A percentile compares a stretch with the other conserved stretches of the same genome.
phyloP scores from a whole-genome alignment of 352 stramenopile genomes.

The Pythium utonaiense region DNA sequence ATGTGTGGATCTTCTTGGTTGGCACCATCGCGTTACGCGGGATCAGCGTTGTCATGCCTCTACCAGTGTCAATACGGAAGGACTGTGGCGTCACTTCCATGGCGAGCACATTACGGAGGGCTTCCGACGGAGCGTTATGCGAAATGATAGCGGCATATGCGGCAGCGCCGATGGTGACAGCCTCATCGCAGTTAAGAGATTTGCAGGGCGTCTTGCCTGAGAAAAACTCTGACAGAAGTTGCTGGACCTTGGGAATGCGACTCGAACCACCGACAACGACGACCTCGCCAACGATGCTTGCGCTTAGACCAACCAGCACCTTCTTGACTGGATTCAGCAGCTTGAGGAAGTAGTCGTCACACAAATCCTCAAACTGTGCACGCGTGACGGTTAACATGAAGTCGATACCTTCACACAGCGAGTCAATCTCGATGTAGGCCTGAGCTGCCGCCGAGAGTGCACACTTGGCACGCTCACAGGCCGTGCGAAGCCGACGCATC shows the following conservation, averaged over 20 bases:
- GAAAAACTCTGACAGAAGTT: constrained; percentile 98
- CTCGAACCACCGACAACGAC: constrained; percentile 99
- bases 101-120: constrained; percentile 93
- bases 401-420: constrained; percentile 96
- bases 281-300: constrained; percentile 98
- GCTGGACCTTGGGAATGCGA: constrained; percentile 97
- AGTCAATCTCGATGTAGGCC: constrained; percentile 96
- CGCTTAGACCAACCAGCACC: constrained; percentile 96
- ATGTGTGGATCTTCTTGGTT: constrained; percentile 98
- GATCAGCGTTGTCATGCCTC: constrained; percentile 99
- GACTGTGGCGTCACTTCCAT: constrained; percentile 98
- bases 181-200: constrained; percentile 97
- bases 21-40: constrained; percentile 97
- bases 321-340: constrained; percentile 94
- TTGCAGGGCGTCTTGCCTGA: constrained; percentile 93
- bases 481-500: constrained; percentile 95
- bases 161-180: constrained; percentile 97
- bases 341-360: constrained; percentile 99
- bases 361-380: constrained; percentile 98
- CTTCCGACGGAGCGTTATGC: constrained; percentile 90
- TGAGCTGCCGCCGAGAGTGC: constrained; percentile 95
- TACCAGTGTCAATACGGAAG: constrained; percentile 98
- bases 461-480: constrained; percentile 98
- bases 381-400: constrained; percentile 95
- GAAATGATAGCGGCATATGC: constrained; percentile 96